A percentile compares a stretch with the other conserved stretches of the same genome.
phyloP scores from a whole-genome alignment of 2,329 filamentous ascomycete genomes.

The Ophiostoma himal-ulmi region DNA sequence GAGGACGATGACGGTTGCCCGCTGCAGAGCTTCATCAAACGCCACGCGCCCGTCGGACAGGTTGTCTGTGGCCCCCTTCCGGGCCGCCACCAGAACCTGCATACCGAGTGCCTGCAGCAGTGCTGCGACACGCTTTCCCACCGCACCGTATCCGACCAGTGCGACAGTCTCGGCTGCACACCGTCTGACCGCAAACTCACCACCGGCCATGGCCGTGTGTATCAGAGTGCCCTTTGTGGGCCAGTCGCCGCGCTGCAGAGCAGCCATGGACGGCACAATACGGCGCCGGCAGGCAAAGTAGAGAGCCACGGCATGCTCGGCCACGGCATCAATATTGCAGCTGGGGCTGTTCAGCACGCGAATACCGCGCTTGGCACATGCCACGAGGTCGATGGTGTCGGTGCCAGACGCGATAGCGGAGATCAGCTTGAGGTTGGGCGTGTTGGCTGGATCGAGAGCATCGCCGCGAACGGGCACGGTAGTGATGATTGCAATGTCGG shows the following conservation, averaged over 20 bases:
- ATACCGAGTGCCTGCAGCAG: conserved; percentile 31
- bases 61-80: conserved; percentile 20
- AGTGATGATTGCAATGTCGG: conserved; percentile 35
- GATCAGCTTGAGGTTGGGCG: conserved; percentile 32
- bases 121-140: conserved; percentile 33
- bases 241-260: conserved; percentile 27
- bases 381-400: conserved; percentile 27
- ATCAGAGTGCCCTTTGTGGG: conserved; percentile 27
- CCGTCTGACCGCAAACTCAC: conserved; percentile 20
- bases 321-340: conserved; percentile 30
- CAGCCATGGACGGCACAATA: conserved; percentile 32
- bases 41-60: conserved; percentile 28
- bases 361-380: conserved; percentile 28
- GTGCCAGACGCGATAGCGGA: conserved; percentile 30
- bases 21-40: conserved; percentile 27
- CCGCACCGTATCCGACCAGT: conserved; percentile 34
- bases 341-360: conserved; percentile 30
- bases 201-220: conserved; percentile 14
- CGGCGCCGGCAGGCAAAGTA: conserved; percentile 33
- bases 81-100: conserved; percentile 29
- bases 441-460: conserved; percentile 25
- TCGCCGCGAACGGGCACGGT: conserved; percentile 30
- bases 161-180: conserved; percentile 27
- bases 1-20: conserved; percentile 31
- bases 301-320: conserved; percentile 31